A percentile compares a stretch with the other conserved stretches of the same genome.
Evolutionary conservation across 108 stramenopile genomes (phyloP).

Genomic region (Skeletonema costatum): DNA sequence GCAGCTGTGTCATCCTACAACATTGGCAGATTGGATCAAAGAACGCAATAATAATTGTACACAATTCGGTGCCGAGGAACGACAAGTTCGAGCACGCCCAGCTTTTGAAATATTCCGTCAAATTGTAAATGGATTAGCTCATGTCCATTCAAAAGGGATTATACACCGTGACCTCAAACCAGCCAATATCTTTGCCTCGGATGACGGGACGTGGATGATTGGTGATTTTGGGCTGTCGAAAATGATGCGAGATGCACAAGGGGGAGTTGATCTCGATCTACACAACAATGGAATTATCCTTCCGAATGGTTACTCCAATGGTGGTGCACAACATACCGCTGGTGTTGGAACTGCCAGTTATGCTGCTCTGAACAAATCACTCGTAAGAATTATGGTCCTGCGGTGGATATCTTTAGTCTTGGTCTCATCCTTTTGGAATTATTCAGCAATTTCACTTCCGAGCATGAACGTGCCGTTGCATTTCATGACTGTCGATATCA

Average conservation of each 20-base stretch:
- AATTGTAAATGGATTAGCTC: constrained; percentile 69
- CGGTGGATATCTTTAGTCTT: constrained; percentile 92
- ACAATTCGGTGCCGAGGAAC: constrained; percentile 36
- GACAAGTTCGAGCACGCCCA: constrained; percentile 42
- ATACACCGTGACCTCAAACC: constrained; percentile 91
- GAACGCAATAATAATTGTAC: constrained; percentile 60
- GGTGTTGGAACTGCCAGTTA: constrained; percentile 97
- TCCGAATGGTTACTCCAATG: constrained; percentile 5
- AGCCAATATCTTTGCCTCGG: constrained; percentile 77
- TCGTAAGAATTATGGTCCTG: constrained; percentile 74
- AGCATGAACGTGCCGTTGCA: constrained; percentile 83
- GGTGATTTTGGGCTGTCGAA: constrained; percentile 94
- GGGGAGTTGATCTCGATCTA: constrained; percentile 11
- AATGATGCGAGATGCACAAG: constrained; percentile 44
- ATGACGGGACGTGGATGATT: constrained; percentile 81
- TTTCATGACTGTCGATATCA: constrained; percentile 68
- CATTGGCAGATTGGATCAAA: constrained; percentile 88
- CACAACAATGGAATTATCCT: constrained; percentile 20
- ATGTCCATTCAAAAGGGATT: constrained; percentile 81
- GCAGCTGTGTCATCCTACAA: constrained; percentile 85
- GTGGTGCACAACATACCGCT: constrained; percentile 48
- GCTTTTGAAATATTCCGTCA: constrained; percentile 74
- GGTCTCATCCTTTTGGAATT: constrained; percentile 95
- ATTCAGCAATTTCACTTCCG: constrained; percentile 84
- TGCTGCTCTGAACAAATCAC: constrained; percentile 90